A percentile compares a stretch with the other conserved stretches of the same genome.
These are phyloP conservation scores for Jackrogersella multiformis DNA, from an alignment of 495 filamentous ascomycete genomes.

Conservation along the genomic window DNA sequence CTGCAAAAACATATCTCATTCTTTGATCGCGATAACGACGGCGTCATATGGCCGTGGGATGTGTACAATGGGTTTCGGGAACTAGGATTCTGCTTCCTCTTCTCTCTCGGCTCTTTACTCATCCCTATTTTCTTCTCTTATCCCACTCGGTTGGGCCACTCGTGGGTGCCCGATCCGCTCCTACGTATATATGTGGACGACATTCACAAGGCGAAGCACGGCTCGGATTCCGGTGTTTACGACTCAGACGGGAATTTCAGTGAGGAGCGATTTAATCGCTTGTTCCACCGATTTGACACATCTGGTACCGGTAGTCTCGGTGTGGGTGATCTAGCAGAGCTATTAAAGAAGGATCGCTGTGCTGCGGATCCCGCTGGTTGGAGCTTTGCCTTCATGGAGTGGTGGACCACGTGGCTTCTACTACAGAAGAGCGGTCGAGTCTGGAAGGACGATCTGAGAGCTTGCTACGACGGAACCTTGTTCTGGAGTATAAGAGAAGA, in stretches of 20 bases:
- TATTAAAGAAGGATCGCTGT: conserved; percentile 24
- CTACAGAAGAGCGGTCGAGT: conserved; percentile 57
- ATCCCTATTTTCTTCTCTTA: conserved; percentile 40
- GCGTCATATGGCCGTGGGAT: conserved; percentile 59
- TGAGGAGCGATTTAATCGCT: conserved; percentile 18
- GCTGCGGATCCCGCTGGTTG: conserved; percentile 34
- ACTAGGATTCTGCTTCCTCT: conserved; percentile 55
- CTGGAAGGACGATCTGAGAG: conserved; percentile 58
- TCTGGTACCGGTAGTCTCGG: conserved; percentile 8
- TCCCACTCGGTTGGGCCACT: conserved; percentile 21
- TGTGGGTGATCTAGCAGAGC: conserved; percentile 4
- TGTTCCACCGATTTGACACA: conserved; percentile 26
- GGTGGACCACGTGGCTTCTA: conserved; percentile 57
- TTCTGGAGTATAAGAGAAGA: conserved; percentile 48
- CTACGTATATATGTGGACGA: conserved; percentile 33
- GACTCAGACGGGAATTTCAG: conserved; percentile 26
- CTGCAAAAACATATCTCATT: conserved; percentile 61
- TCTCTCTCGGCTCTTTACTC: conserved; percentile 52
- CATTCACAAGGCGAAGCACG: conserved; percentile 35
- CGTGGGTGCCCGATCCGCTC: conserved; percentile 25
- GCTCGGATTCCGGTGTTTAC: conserved; percentile 32
- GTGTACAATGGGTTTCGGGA: conserved; percentile 58
- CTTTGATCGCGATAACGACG: conserved; percentile 60
- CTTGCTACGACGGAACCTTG: conserved; percentile 53
- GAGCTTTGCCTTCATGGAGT: conserved; percentile 54